A percentile compares a stretch with the other conserved stretches of the same genome.
Evolutionary conservation across 2,329 filamentous ascomycete genomes (phyloP).

Genomic region (Didymella lethalis): DNA sequence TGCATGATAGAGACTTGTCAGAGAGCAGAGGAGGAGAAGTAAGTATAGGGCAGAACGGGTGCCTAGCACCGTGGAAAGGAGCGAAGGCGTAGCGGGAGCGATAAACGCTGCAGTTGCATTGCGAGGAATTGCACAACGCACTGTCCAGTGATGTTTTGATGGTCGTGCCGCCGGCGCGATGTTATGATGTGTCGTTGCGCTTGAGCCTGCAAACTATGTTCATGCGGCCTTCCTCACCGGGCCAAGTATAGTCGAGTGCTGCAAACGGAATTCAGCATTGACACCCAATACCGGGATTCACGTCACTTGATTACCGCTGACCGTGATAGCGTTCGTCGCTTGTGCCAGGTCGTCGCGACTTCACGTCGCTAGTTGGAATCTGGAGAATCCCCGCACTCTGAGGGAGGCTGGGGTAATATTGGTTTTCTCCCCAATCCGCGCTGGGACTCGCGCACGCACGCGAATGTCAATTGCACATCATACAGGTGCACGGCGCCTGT

Average conservation of each 20-base stretch:
- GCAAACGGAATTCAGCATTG: background rate
- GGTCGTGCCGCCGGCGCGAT: too few species aligned
- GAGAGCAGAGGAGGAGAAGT: too few species aligned
- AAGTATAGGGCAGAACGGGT: too few species aligned
- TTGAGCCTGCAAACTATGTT: background rate
- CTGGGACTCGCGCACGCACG: background rate
- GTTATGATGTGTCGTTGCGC: background rate
- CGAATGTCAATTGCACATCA: constrained; percentile 13
- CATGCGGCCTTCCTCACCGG: background rate
- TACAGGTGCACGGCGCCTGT: constrained; percentile 33
- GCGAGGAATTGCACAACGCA: too few species aligned
- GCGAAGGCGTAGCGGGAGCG: too few species aligned
- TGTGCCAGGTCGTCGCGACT: background rate
- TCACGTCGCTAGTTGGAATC: background rate
- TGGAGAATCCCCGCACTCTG: background rate
- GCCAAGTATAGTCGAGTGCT: background rate
- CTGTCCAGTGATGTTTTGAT: too few species aligned
- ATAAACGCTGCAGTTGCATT: too few species aligned
- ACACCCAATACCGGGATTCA: background rate
- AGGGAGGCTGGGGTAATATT: background rate
- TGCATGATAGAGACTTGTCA: too few species aligned
- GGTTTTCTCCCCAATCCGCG: background rate
- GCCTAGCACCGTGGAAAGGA: too few species aligned
- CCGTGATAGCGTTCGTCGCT: background rate
- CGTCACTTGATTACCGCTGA: background rate